phyloP scores from a whole-genome alignment of 441 rosid genomes.

The Erodium texanum region DNA sequence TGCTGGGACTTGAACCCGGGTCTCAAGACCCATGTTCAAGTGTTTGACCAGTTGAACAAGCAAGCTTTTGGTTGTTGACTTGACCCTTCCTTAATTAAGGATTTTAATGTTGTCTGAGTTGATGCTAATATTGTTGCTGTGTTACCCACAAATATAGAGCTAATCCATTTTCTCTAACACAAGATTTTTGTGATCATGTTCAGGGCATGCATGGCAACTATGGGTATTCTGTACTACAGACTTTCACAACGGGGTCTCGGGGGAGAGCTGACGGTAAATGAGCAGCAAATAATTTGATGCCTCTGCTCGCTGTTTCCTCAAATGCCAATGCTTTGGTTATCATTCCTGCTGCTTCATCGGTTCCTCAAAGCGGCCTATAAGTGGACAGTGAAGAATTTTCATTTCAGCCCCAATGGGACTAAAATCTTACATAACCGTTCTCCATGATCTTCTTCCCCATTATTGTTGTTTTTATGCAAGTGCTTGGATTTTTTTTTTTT shows the following conservation, averaged over 20 bases:
- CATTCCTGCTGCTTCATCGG: slow-evolving; percentile 11
- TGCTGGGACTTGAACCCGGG: too few relatives aligned
- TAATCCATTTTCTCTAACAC: slow-evolving; percentile 8
- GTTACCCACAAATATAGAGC: not conserved
- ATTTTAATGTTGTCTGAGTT: not conserved
- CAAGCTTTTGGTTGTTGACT: too few relatives aligned
- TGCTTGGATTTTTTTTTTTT: slow-evolving; percentile 5
- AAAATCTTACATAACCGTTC: slow-evolving; percentile 12
- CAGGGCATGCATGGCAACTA: slow-evolving; percentile 99
- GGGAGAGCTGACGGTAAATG: slow-evolving; percentile 42
- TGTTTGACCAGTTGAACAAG: too few relatives aligned
- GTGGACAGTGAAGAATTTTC: not conserved
- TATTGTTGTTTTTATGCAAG: not conserved
- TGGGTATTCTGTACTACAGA: slow-evolving; percentile 89
- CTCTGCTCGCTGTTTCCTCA: slow-evolving; percentile 12
- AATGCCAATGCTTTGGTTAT: not conserved
- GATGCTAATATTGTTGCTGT: not conserved
- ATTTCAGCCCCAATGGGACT: slow-evolving; percentile 10
- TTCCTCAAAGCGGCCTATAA: slow-evolving; percentile 13
- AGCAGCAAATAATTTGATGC: too few relatives aligned
- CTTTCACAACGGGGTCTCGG: slow-evolving; percentile 68
- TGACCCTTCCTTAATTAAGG: not conserved
- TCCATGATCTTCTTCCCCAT: not conserved
- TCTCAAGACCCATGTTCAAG: too few relatives aligned
- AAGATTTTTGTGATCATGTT: slow-evolving; percentile 10